A percentile compares a stretch with the other conserved stretches of the same genome.
Evolutionary conservation across 1,284 basidiomycete species (phyloP).

Genomic region (Trichosporon coremiiforme): DNA sequence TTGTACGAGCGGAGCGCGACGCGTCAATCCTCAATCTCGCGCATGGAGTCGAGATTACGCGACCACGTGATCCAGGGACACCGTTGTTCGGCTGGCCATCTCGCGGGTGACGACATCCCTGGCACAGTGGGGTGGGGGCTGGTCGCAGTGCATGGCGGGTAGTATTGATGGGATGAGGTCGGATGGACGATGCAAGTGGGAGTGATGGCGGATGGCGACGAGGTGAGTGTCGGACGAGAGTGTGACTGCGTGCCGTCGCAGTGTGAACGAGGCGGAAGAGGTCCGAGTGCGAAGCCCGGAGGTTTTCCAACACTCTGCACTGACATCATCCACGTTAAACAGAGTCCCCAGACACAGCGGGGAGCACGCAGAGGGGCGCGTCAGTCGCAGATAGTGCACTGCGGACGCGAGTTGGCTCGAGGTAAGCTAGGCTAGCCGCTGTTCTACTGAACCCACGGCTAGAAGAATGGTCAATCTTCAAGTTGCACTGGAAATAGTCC

Average conservation of each 20-base stretch:
- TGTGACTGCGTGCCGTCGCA: neutral
- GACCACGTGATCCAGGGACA: constrained; percentile 17
- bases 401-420: neutral
- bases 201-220: neutral
- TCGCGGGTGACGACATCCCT: neutral
- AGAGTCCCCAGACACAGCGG: neutral
- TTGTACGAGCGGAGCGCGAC: constrained; percentile 12
- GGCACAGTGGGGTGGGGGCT: neutral
- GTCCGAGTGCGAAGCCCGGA: constrained; percentile 2
- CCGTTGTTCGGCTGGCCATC: neutral
- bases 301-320: neutral
- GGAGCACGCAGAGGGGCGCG: neutral
- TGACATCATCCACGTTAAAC: neutral
- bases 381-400: neutral
- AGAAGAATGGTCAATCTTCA: neutral
- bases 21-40: constrained; percentile 1
- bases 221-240: neutral
- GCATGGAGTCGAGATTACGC: constrained; percentile 16
- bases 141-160: neutral
- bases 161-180: neutral
- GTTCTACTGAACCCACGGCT: neutral
- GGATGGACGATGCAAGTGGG: neutral
- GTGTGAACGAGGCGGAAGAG: constrained; percentile 1
- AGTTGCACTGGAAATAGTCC: neutral
- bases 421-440: neutral